phyloP scores from a whole-genome alignment of 257 asterid species.

The Solanum stenotomum region DNA sequence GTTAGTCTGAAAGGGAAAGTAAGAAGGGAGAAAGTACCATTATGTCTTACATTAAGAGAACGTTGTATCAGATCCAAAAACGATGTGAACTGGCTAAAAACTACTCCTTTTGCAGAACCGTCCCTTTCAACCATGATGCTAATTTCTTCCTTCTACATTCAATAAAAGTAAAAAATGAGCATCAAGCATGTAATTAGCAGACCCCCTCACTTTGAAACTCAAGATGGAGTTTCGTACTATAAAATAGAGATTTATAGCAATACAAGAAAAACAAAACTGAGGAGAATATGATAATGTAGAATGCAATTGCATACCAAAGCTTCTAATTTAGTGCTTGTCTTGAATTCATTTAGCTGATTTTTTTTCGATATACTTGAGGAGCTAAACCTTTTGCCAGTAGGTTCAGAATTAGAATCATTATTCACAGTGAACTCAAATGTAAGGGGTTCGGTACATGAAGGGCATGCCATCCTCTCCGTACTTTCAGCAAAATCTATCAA shows the following conservation, averaged over 20 bases:
- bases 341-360: slow-evolving; percentile 53
- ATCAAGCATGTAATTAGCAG: not conserved
- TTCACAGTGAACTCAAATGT: slow-evolving; percentile 53
- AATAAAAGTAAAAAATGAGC: not conserved
- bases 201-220: not conserved
- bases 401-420: slow-evolving; percentile 29
- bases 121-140: not conserved
- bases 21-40: not conserved
- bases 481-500: slow-evolving; percentile 51
- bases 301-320: slow-evolving; percentile 55
- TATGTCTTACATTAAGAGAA: not conserved
- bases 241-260: not conserved
- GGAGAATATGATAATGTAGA: not conserved
- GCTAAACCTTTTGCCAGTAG: slow-evolving; percentile 58
- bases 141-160: too few species aligned
- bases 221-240: not conserved
- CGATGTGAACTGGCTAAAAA: not conserved
- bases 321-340: slow-evolving; percentile 83
- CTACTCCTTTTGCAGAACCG: not conserved
- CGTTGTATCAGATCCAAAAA: too few species aligned
- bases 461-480: slow-evolving; percentile 65
- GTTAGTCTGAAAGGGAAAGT: not conserved
- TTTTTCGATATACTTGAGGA: slow-evolving; percentile 66
- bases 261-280: not conserved
- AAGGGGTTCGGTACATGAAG: slow-evolving; percentile 60